Base-by-base conservation (phyloP, 2,329 filamentous ascomycete species). In the Aschersonia sp. region DNA sequence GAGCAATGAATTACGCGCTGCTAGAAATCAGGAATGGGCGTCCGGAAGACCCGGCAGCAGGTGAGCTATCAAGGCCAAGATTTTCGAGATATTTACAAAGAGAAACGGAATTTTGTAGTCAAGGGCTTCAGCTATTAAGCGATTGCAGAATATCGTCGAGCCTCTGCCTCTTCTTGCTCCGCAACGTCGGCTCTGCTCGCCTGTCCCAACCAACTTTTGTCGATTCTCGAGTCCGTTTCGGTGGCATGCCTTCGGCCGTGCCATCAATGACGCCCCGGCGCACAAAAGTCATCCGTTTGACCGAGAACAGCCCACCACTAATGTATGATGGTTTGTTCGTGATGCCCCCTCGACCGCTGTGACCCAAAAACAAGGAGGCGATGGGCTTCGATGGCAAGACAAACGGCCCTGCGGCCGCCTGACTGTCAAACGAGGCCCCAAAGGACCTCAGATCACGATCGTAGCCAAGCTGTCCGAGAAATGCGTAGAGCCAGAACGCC, bases 401-500 rank as follows among this genome's bases (percentile, higher is more conserved):
- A 46, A 68, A 62, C 3, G 63, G 58, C 1, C 62, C 65, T 2
- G 55, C 60, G 4, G 63, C 58, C 4, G 63, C 58, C 45, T 65
- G 65, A 3, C 50, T 50, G 20, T 56, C 48, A 3, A 54, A 40
- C 3, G 44, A 44, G 5, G 57, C 45, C 1, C 55, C 58, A 0
- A 49, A 48, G 7, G 48, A 46, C 12, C 52, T 51, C 28, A 69
- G 51, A 51, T 70, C 67, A 3, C 49, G 45, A 47, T 69, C 65
- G 5, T 56, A 49, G 20, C 55, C 58, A 4, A 68, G 54, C 44
- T 69, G 65, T 1, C 65, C 67, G 7, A 68, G 58, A 45, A 68
- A 59, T 4, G 64, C 59, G 51, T 66, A 66, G 3, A 68, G 53
- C 65, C 67, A 70, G 45, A 69, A 69, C 1, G 61, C 64, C 64